phyloP scores from a whole-genome alignment of 1,284 basidiomycete species.

The Cryptococcus maquisensis region DNA sequence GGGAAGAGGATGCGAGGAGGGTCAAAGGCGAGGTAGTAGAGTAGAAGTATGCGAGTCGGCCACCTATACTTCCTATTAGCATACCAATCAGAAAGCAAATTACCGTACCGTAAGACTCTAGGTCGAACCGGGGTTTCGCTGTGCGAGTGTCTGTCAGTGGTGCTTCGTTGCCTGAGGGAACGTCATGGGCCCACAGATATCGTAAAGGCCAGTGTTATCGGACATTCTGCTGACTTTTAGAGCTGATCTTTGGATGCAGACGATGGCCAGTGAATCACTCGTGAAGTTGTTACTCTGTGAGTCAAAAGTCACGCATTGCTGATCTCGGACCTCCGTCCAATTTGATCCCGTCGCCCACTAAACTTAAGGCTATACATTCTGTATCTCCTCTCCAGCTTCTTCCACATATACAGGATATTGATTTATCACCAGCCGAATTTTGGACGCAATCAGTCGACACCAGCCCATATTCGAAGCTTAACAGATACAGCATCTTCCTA shows the following conservation, averaged over 20 bases:
- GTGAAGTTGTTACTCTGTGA: too few species aligned
- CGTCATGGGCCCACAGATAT: slow-evolving; percentile 23
- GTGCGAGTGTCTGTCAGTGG: not conserved
- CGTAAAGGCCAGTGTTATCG: slow-evolving; percentile 19
- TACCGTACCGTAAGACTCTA: slow-evolving; percentile 30
- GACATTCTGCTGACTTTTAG: slow-evolving; percentile 7
- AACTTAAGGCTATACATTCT: too few species aligned
- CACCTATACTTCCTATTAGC: slow-evolving; percentile 28
- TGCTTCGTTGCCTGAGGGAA: not conserved
- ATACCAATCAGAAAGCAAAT: not conserved
- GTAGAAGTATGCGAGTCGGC: slow-evolving; percentile 54
- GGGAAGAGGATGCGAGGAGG: slow-evolving; percentile 48
- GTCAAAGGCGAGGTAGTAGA: slow-evolving; percentile 54
- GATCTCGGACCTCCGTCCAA: too few species aligned
- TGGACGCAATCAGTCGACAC: too few species aligned
- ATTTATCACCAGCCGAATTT: too few species aligned
- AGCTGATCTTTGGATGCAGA: not conserved
- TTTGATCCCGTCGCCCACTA: too few species aligned
- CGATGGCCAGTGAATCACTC: too few species aligned
- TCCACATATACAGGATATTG: too few species aligned
- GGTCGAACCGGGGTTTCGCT: slow-evolving; percentile 41
- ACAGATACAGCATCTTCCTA: too few species aligned
- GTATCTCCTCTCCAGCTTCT: too few species aligned
- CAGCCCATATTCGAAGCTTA: too few species aligned
- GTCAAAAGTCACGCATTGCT: too few species aligned